These are phyloP conservation scores for Lactarius evosmus DNA, from an alignment of 768 basidiomycete genomes.

Conservation along the genomic window DNA sequence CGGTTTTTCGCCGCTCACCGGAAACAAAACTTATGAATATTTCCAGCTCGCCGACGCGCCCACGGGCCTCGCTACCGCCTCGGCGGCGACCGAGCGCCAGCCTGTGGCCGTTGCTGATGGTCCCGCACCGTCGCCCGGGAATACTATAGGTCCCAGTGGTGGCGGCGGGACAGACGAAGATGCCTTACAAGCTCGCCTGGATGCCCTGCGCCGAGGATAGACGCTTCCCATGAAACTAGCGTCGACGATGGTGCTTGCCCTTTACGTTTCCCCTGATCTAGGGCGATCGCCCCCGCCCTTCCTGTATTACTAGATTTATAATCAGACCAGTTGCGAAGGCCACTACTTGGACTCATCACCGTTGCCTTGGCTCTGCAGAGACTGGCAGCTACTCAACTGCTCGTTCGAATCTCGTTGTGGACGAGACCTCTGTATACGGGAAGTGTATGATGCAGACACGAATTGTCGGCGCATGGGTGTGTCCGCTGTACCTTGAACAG, in stretches of 20 bases:
- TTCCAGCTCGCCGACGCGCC: conserved; percentile 81
- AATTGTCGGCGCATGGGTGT: neutral
- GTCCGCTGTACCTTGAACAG: too few species aligned
- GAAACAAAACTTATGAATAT: too few species aligned
- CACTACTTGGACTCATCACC: too few species aligned
- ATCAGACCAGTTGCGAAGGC: neutral
- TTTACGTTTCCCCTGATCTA: conserved; percentile 6
- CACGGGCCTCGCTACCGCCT: conserved; percentile 58
- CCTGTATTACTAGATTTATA: conserved; percentile 13
- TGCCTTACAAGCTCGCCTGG: conserved; percentile 88
- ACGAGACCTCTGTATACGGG: neutral
- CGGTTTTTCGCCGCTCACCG: neutral
- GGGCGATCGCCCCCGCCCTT: neutral
- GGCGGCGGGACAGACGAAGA: conserved; percentile 72
- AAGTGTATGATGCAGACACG: neutral
- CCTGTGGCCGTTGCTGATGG: conserved; percentile 84
- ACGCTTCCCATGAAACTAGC: neutral
- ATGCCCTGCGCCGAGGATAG: conserved; percentile 78
- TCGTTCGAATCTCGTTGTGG: neutral
- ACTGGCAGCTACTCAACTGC: neutral
- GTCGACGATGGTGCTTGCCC: neutral
- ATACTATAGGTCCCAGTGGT: conserved; percentile 41
- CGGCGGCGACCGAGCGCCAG: conserved; percentile 64
- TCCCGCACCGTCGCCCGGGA: conserved; percentile 39
- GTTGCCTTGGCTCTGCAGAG: neutral